Base-by-base conservation (phyloP, 148 eudicot species). In the Amaranthus hypochondriacus region DNA sequence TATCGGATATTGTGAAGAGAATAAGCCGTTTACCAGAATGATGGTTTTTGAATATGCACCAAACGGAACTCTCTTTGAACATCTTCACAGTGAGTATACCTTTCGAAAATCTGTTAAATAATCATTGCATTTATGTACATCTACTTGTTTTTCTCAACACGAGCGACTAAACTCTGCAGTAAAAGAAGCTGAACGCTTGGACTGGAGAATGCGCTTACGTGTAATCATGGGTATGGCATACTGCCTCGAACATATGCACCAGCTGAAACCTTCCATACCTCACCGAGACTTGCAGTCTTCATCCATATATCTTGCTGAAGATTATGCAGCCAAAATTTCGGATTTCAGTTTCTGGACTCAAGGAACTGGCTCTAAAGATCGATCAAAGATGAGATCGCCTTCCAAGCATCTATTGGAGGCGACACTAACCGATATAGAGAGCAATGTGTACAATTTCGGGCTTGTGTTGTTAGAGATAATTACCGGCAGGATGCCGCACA, bases 21-120 rank as follows among this genome's bases (percentile, higher is more conserved):
- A 87, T 64, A 62, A 84, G 75, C 98, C 98, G 69, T 92, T 95
- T 83, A 89, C 93, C 8, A 88, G 98, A 81, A 92, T 94, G 93
- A 86, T 92, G 98, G 96, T 94, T 70, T 94, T 94, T 61, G 98
- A 95, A 85, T 95, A 95, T 78, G 96, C 97, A 66, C 96, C 98
- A 63, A 95, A 90, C 70, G 98, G 98, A 78, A 92, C 98, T 12
- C 90, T 95, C 15, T 95, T 88, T 54, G 98, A 95, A 86, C 97
- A 95, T 83, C 85, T 95, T 62, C 97, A 95, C 84, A 82, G 98
- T 94, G 79, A 85, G 97, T 79, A 56, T 69, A 61, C 57, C 5
- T 55, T 48, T 6, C 56, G 5, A 67, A 21, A 49, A 7, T 11
- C 18, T 44, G 60, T 66, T 57, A 48, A 55, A 52, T 44, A 4